Evolutionary conservation across 139 green algal genomes (phyloP).

Genomic region (Penium margaritaceum): DNA sequence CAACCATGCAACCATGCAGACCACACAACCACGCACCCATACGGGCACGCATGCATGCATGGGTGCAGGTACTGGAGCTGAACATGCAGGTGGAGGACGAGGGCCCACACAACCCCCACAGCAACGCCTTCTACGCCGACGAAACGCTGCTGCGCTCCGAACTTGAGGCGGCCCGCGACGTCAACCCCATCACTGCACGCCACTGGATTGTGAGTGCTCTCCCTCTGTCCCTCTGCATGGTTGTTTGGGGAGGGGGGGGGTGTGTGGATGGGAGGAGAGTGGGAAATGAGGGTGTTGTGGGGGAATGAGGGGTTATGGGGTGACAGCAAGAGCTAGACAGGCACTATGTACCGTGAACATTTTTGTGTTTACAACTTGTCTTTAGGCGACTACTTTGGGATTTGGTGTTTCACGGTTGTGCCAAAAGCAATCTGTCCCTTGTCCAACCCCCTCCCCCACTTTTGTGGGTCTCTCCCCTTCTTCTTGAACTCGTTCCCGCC

Average conservation of each 20-base stretch:
- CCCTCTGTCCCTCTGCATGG: too few relatives aligned
- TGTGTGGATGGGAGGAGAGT: background rate
- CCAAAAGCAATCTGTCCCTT: background rate
- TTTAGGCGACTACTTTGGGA: background rate
- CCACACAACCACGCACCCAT: too few relatives aligned
- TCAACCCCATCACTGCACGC: conserved; percentile 47
- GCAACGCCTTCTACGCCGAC: conserved; percentile 63
- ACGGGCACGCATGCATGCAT: too few relatives aligned
- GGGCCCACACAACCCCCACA: conserved; percentile 65
- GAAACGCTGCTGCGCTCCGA: conserved; percentile 65
- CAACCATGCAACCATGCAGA: too few relatives aligned
- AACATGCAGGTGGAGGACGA: conserved; percentile 57
- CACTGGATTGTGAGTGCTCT: conserved; percentile 50
- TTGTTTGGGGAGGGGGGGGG: background rate
- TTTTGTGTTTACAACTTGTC: background rate
- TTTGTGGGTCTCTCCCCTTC: background rate
- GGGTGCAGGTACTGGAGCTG: conserved; percentile 49
- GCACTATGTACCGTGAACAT: too few relatives aligned
- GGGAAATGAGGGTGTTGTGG: background rate
- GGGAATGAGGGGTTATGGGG: background rate
- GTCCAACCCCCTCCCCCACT: background rate
- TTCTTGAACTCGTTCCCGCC: background rate
- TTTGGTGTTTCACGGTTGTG: background rate
- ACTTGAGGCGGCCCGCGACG: conserved; percentile 37
- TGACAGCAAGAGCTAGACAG: too few relatives aligned